Conservation (phyloP, 2,329 filamentous ascomycete genomes). For the Exophiala dermatitidis region DNA sequence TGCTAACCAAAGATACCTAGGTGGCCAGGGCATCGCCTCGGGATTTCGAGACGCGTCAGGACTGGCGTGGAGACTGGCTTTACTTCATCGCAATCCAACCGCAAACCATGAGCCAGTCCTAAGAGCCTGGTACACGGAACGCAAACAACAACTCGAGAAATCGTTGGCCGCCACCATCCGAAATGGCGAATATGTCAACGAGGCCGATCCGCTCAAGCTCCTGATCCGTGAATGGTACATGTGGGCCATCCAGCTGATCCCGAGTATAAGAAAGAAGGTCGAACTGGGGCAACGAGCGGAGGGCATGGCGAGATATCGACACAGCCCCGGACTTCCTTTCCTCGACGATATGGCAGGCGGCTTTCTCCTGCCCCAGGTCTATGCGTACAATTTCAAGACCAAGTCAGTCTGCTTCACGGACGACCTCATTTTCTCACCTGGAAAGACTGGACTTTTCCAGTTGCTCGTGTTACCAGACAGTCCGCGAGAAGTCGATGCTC, state of each 20-base stretch:
- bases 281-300: constrained; percentile 30
- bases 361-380: constrained; percentile 33
- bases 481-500: constrained; percentile 4
- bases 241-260: constrained; percentile 32
- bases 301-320: constrained; percentile 31
- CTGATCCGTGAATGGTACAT: constrained; percentile 32
- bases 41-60: constrained; percentile 37
- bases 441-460: constrained; percentile 31
- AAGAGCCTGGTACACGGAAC: constrained; percentile 32
- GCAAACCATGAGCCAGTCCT: constrained; percentile 28
- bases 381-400: constrained; percentile 26
- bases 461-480: constrained; percentile 29
- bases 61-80: constrained; percentile 35
- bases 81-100: constrained; percentile 26
- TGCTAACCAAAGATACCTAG: constrained; percentile 1
- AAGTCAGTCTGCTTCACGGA: constrained; percentile 30
- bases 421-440: constrained; percentile 30
- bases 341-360: constrained; percentile 30
- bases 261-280: constrained; percentile 29
- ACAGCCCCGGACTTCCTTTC: constrained; percentile 31
- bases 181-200: constrained; percentile 33
- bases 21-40: constrained; percentile 38
- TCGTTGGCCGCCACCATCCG: constrained; percentile 33
- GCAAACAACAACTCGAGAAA: constrained; percentile 35
- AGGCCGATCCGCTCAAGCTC: constrained; percentile 29